phyloP scores from a whole-genome alignment of 2,329 filamentous ascomycete genomes.

The Cephalotrichum gorgonifer region DNA sequence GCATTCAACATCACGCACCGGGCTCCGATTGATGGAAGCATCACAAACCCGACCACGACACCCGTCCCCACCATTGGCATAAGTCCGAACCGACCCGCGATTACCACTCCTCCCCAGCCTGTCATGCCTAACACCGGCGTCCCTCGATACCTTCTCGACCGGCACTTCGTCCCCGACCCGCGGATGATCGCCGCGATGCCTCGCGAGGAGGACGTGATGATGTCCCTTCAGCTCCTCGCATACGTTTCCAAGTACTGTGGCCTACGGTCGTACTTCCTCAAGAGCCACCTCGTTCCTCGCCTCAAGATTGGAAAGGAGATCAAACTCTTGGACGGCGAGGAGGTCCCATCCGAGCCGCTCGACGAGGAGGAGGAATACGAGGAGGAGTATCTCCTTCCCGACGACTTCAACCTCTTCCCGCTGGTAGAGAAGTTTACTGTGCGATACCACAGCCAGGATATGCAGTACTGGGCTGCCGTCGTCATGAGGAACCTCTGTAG shows the following conservation, averaged over 20 bases:
- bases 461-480: constrained; percentile 99
- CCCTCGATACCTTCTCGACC: constrained; percentile 70
- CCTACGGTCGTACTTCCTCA: constrained; percentile 87
- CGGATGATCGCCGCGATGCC: constrained; percentile 85
- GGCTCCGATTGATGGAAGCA: constrained; percentile 73
- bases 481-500: constrained; percentile 98
- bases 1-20: constrained; percentile 93
- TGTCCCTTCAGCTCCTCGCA: constrained; percentile 92
- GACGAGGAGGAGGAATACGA: constrained; percentile 54
- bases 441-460: constrained; percentile 86
- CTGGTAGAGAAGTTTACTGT: constrained; percentile 98
- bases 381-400: constrained; percentile 81
- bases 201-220: constrained; percentile 91
- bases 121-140: constrained; percentile 60
- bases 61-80: constrained; percentile 57
- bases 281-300: constrained; percentile 84
- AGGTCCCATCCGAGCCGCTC: constrained; percentile 17
- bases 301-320: constrained; percentile 85
- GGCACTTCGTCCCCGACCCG: constrained; percentile 56
- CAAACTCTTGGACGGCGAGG: constrained; percentile 63
- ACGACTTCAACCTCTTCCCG: constrained; percentile 97
- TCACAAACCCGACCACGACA: constrained; percentile 58
- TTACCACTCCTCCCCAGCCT: constrained; percentile 66
- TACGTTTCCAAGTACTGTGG: constrained; percentile 99
- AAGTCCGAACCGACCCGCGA: constrained; percentile 61